phyloP scores from a whole-genome alignment of 495 filamentous ascomycete species.

The Penicillium lividum region DNA sequence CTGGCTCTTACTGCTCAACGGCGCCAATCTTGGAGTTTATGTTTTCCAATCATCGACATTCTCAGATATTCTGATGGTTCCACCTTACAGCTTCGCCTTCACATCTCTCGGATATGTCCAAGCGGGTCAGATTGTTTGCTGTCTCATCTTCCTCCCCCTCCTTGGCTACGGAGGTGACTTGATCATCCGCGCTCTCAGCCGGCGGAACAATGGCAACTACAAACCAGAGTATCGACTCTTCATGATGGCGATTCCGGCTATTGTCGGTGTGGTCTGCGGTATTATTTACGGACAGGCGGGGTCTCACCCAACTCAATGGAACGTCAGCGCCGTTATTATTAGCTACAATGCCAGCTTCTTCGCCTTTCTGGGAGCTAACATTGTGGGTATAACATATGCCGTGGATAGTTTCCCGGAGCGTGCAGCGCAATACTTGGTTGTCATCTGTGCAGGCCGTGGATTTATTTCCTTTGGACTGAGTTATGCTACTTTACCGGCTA shows the following conservation, averaged over 20 bases:
- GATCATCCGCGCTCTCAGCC: constrained; percentile 14
- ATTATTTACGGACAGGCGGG: constrained; percentile 28
- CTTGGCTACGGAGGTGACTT: constrained; percentile 28
- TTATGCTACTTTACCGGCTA: constrained; percentile 75
- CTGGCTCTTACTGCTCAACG: constrained; percentile 28
- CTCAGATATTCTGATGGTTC: constrained; percentile 16
- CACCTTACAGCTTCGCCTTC: constrained; percentile 22
- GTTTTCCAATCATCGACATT: constrained; percentile 26
- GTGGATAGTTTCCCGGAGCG: constrained; percentile 28
- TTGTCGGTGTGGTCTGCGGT: constrained; percentile 20
- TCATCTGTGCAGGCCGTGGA: constrained; percentile 27
- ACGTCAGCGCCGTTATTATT: constrained; percentile 16
- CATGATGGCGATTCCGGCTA: constrained; percentile 23
- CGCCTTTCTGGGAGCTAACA: constrained; percentile 24
- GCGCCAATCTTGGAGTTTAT: constrained; percentile 25
- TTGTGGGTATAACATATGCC: constrained; percentile 30
- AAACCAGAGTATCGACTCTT: constrained; percentile 27
- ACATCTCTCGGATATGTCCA: constrained; percentile 26
- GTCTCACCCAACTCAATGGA: constrained; percentile 19
- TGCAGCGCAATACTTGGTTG: constrained; percentile 27
- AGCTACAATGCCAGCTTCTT: constrained; percentile 30
- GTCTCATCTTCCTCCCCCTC: constrained; percentile 26
- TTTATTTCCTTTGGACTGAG: constrained; percentile 46
- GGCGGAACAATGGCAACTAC: constrained; percentile 18
- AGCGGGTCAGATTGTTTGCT: constrained; percentile 26